Conservation (phyloP, 73 alveolate genomes). For the Tetrahymena malaccensis region DNA sequence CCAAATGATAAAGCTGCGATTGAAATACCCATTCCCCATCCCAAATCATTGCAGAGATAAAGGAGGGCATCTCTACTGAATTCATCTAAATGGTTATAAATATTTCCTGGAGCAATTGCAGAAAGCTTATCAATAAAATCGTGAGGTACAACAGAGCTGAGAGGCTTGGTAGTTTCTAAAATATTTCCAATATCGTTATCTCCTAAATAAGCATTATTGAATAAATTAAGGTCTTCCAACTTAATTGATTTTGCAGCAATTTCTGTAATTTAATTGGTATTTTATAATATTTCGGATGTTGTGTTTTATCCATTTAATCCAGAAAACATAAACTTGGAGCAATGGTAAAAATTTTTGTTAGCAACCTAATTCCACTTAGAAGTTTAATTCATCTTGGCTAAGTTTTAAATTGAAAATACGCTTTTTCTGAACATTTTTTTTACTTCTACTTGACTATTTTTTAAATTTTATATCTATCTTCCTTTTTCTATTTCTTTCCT, state of each 20-base stretch:
- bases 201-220: background rate
- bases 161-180: background rate
- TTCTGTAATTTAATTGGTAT: background rate
- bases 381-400: background rate
- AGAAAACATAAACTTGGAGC: background rate
- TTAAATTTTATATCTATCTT: background rate
- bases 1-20: conserved; percentile 47
- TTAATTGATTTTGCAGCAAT: background rate
- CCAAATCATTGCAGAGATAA: conserved; percentile 45
- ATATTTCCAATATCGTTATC: background rate
- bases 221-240: background rate
- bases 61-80: conserved; percentile 21
- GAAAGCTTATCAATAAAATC: conserved; percentile 21
- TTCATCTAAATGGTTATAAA: conserved; percentile 32
- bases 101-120: conserved; percentile 15
- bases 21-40: conserved; percentile 70
- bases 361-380: background rate
- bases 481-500: background rate
- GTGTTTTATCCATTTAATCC: background rate
- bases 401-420: background rate
- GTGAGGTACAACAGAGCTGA: background rate
- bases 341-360: background rate
- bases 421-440: background rate
- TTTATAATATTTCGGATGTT: background rate
- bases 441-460: background rate